These are phyloP conservation scores for Russula emetica DNA, from an alignment of 768 basidiomycete genomes.

Conservation along the genomic window DNA sequence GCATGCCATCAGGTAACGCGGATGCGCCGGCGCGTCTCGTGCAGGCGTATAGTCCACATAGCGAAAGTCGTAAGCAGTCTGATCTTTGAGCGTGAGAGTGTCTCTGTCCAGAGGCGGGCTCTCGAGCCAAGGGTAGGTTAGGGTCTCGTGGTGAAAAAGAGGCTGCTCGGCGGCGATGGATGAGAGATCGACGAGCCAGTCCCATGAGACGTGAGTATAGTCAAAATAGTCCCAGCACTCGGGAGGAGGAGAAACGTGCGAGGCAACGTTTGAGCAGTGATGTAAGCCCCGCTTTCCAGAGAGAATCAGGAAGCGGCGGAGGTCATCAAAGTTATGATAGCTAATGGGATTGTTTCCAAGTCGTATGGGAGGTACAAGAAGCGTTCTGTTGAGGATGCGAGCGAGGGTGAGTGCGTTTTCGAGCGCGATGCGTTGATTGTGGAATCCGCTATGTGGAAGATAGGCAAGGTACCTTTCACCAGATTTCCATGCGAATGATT, in stretches of 20 bases:
- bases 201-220: slow-evolving; percentile 65
- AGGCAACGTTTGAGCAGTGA: slow-evolving; percentile 46
- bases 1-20: slow-evolving; percentile 41
- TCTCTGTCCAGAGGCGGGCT: slow-evolving; percentile 43
- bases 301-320: slow-evolving; percentile 38
- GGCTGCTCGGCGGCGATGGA: slow-evolving; percentile 38
- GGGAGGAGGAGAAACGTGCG: slow-evolving; percentile 38
- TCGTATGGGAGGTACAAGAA: slow-evolving; percentile 72
- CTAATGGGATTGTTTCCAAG: slow-evolving; percentile 58
- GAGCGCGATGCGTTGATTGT: slow-evolving; percentile 82
- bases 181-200: slow-evolving; percentile 58
- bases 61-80: slow-evolving; percentile 56
- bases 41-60: slow-evolving; percentile 41
- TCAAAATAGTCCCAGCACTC: slow-evolving; percentile 59
- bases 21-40: slow-evolving; percentile 29
- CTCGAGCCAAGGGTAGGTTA: slow-evolving; percentile 47
- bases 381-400: slow-evolving; percentile 64
- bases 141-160: slow-evolving; percentile 49
- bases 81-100: slow-evolving; percentile 49
- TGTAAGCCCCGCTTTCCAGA: slow-evolving; percentile 48
- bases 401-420: slow-evolving; percentile 81
- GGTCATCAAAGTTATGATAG: slow-evolving; percentile 51
- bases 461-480: slow-evolving; percentile 60
- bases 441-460: slow-evolving; percentile 79
- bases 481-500: slow-evolving; percentile 11